phyloP scores from a whole-genome alignment of 768 basidiomycete genomes.

The Russula emetica region DNA sequence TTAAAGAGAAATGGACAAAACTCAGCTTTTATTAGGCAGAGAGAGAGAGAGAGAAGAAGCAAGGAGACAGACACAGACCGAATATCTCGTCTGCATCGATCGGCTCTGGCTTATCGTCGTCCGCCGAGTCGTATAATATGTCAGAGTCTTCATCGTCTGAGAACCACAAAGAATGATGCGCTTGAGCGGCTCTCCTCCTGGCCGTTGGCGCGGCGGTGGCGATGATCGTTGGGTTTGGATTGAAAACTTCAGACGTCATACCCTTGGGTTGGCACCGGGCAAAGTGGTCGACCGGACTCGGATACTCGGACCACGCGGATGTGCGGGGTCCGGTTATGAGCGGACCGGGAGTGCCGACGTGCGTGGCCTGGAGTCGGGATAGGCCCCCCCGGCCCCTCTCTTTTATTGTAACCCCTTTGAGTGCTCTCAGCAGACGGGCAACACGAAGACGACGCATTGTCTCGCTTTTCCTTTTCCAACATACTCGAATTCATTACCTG shows the following conservation, averaged over 20 bases:
- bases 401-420: neutral
- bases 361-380: too few species aligned
- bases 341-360: constrained; percentile 8
- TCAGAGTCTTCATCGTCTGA: constrained; percentile 32
- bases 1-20: constrained; percentile 31
- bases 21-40: neutral
- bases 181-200: constrained; percentile 38
- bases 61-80: constrained; percentile 60
- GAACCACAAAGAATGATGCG: constrained; percentile 58
- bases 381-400: too few species aligned
- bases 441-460: neutral
- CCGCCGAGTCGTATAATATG: constrained; percentile 26
- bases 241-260: constrained; percentile 66
- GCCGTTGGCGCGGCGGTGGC: constrained; percentile 46
- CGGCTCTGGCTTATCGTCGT: constrained; percentile 48
- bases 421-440: neutral
- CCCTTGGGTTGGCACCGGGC: constrained; percentile 29
- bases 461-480: constrained; percentile 19
- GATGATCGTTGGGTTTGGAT: constrained; percentile 88
- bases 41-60: neutral
- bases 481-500: constrained; percentile 21
- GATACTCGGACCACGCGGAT: too few species aligned
- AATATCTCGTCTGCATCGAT: constrained; percentile 94
- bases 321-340: neutral
- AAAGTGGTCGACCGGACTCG: neutral